Evolutionary conservation across 257 asterid species (phyloP), one percentile per base, ranked within the genome.

Genomic region (Penstemon newberryi): DNA sequence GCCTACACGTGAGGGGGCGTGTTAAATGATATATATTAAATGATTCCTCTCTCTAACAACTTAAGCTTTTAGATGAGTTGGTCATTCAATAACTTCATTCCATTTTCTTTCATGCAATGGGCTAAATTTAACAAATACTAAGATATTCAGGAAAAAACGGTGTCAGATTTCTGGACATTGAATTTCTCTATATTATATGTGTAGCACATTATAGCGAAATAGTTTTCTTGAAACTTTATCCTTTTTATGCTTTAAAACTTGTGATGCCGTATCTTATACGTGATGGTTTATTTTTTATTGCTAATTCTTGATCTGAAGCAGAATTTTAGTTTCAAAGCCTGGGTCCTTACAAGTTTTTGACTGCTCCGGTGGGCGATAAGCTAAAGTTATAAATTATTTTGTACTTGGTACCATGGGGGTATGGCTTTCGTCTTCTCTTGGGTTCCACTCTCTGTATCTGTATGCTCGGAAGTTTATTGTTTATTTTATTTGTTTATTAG

Each of bases 261-360:
- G 36, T 52, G 7, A 49, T 25, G n/a, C 62, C 41, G 6, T 13
- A 67, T 44, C 44, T 33, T 40, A 43, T 18, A 56, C 33, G 11
- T 43, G 25, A 25, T 41, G 42, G 33, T 5, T 42, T 42, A 3
- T 41, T 44, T 50, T 67, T 41, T 15, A 9, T 44, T 42, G 43
- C 19, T 13, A 12, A 43, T 1, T 15, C 33, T 46, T 67, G 49
- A 11, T 25, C 25, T 37, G 19, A 38, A 37, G 45, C 46, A 57
- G 63, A 57, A 33, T 66, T 54, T 5, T 67, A 19, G 41, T 67
- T 67, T 10, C 54, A 40, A 53, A 15, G 53, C 40, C 40, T 52
- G 3, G 62, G 12, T 18, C 18, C 50, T 52, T 67, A 12, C 54
- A 63, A 4, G 54, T 41, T 66, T 67, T 3, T 37, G 12, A 67